A percentile compares a stretch with the other conserved stretches of the same genome.
Conservation (phyloP, 2,329 filamentous ascomycete species). For the Dactylellina leptospora region DNA sequence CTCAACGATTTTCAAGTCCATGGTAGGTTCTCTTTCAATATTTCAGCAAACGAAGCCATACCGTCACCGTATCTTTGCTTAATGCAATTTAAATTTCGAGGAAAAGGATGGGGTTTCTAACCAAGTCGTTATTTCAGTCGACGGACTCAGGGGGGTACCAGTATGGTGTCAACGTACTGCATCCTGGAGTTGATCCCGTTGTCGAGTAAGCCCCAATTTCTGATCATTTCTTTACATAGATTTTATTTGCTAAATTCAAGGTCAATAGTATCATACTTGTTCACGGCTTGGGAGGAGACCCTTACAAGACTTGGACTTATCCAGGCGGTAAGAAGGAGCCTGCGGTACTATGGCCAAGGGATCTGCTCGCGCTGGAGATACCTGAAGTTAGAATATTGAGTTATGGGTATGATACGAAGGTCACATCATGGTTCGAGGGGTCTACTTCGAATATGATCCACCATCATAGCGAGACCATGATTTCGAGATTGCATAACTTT, state of each 20-base stretch:
- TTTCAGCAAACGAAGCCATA: background rate
- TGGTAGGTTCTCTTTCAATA: conserved; percentile 15
- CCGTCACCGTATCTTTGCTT: background rate
- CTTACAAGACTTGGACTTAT: conserved; percentile 57
- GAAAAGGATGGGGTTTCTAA: conserved; percentile 36
- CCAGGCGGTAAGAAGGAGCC: conserved; percentile 44
- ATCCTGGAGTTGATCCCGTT: conserved; percentile 49
- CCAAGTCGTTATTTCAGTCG: conserved; percentile 24
- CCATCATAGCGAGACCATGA: conserved; percentile 56
- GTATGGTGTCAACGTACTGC: conserved; percentile 50
- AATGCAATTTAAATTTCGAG: background rate
- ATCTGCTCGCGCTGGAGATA: conserved; percentile 57
- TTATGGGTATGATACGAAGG: conserved; percentile 57
- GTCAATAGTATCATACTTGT: conserved; percentile 56
- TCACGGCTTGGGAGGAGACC: conserved; percentile 56
- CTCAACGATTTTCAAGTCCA: conserved; percentile 25
- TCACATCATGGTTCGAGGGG: conserved; percentile 54
- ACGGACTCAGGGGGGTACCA: conserved; percentile 48
- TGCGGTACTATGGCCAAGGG: conserved; percentile 57
- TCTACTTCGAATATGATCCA: conserved; percentile 57
- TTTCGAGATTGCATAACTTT: conserved; percentile 57
- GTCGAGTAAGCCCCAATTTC: conserved; percentile 51
- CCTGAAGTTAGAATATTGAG: conserved; percentile 58
- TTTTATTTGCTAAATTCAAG: background rate
- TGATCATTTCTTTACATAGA: too few relatives aligned